These are phyloP conservation scores for Metroxylon sagu DNA, from an alignment of 176 grass and related monocot species.

Conservation along the genomic window DNA sequence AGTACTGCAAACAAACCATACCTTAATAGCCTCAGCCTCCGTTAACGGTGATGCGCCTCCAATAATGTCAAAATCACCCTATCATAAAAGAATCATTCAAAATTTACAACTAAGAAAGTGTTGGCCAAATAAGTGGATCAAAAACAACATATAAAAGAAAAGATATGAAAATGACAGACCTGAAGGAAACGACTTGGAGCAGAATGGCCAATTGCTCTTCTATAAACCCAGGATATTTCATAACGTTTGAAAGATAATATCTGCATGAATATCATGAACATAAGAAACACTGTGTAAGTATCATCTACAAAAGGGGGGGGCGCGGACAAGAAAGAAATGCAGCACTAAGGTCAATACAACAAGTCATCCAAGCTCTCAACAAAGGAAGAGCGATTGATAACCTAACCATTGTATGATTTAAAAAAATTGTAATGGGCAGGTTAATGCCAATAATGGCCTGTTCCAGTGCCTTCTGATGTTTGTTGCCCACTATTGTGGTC, in stretches of 20 bases:
- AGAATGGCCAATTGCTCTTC: conserved; percentile 75
- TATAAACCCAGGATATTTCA: conserved; percentile 91
- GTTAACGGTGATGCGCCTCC: conserved; percentile 71
- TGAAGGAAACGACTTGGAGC: conserved; percentile 82
- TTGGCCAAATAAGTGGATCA: not conserved
- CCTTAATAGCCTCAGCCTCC: conserved; percentile 83
- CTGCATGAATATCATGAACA: conserved; percentile 26
- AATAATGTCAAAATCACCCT: conserved; percentile 98
- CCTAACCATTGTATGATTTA: too few relatives aligned
- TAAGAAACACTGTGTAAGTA: conserved; percentile 1
- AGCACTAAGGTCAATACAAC: too few relatives aligned
- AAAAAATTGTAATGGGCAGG: too few relatives aligned
- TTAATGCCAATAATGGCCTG: too few relatives aligned
- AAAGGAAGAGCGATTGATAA: too few relatives aligned
- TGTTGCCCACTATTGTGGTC: too few relatives aligned
- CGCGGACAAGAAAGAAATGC: too few relatives aligned
- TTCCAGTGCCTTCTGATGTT: too few relatives aligned
- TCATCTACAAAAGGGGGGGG: too few relatives aligned
- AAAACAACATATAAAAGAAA: not conserved
- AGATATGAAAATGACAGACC: conserved; percentile 21
- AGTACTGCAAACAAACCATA: conserved; percentile 24
- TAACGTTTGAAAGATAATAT: conserved; percentile 73
- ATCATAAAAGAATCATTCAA: conserved; percentile 13
- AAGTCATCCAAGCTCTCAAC: too few relatives aligned
- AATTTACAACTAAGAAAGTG: conserved; percentile 5